Conservation (phyloP, 108 stramenopile species). For the Nitzschia sp. region DNA sequence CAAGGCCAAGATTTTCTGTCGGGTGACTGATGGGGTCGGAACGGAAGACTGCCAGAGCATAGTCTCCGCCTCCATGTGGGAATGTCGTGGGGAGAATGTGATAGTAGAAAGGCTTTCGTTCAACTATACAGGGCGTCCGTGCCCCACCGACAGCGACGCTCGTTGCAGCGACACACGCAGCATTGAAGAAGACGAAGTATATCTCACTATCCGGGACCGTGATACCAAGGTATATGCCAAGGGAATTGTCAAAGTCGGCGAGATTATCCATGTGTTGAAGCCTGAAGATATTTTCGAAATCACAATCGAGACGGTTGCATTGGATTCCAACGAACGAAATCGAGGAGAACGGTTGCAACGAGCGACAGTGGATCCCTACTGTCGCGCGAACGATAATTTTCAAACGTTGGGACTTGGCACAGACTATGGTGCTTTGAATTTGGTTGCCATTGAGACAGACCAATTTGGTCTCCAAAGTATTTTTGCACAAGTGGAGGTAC, state of each 20-base stretch:
- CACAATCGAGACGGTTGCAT: neutral
- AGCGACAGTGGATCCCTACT: neutral
- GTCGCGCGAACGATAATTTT: neutral
- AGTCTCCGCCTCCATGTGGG: neutral
- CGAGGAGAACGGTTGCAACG: neutral
- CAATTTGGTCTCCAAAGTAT: conserved; percentile 4
- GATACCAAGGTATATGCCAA: neutral
- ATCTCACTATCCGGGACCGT: neutral
- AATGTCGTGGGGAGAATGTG: neutral
- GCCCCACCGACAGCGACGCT: neutral
- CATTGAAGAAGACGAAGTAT: neutral
- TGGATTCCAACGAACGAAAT: neutral
- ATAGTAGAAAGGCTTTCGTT: neutral
- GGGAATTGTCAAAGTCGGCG: neutral
- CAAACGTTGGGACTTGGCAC: neutral
- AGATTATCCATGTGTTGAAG: neutral
- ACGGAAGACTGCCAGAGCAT: neutral
- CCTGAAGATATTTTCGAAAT: neutral
- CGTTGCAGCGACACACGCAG: neutral
- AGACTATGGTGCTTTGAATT: neutral
- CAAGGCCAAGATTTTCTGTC: conserved; percentile 8
- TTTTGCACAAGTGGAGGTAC: conserved; percentile 1
- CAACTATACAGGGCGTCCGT: neutral
- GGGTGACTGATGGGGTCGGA: conserved; percentile 1
- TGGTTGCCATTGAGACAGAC: neutral